phyloP scores from a whole-genome alignment of 495 filamentous ascomycete genomes.

The Letharia lupina region DNA sequence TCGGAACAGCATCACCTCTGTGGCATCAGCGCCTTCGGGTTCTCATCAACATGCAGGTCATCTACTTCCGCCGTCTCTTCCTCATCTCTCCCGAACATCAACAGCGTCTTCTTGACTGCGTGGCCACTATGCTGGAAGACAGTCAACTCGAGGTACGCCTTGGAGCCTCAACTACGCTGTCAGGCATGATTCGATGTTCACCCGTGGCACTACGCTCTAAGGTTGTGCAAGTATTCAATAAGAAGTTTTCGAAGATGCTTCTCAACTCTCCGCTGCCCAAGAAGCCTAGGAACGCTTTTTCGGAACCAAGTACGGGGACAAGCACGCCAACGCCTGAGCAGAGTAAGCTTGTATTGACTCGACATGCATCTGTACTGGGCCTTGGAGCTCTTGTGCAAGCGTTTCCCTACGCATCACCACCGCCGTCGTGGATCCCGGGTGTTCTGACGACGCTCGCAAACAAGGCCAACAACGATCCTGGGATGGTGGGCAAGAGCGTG shows the following conservation, averaged over 20 bases:
- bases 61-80: conserved; percentile 97
- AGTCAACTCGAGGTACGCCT: conserved; percentile 87
- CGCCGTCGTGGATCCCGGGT: conserved; percentile 88
- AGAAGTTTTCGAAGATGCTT: conserved; percentile 70
- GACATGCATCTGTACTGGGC: conserved; percentile 88
- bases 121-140: conserved; percentile 89
- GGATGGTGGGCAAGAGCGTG: conserved; percentile 93
- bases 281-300: conserved; percentile 41
- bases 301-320: conserved; percentile 49
- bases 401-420: conserved; percentile 93
- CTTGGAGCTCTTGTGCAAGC: conserved; percentile 87
- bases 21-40: conserved; percentile 98
- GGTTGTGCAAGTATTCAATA: conserved; percentile 65
- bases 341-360: conserved; percentile 64
- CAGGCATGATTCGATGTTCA: conserved; percentile 98
- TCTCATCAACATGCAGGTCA: conserved; percentile 97
- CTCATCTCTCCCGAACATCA: conserved; percentile 71
- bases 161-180: conserved; percentile 83
- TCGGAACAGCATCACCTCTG: conserved; percentile 75
- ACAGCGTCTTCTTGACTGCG: conserved; percentile 74
- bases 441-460: conserved; percentile 79
- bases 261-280: conserved; percentile 78
- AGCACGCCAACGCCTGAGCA: conserved; percentile 75
- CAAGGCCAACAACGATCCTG: conserved; percentile 77
- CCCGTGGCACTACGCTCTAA: conserved; percentile 67